Conservation (phyloP, 768 basidiomycete genomes). For the Mycena polygramma region DNA sequence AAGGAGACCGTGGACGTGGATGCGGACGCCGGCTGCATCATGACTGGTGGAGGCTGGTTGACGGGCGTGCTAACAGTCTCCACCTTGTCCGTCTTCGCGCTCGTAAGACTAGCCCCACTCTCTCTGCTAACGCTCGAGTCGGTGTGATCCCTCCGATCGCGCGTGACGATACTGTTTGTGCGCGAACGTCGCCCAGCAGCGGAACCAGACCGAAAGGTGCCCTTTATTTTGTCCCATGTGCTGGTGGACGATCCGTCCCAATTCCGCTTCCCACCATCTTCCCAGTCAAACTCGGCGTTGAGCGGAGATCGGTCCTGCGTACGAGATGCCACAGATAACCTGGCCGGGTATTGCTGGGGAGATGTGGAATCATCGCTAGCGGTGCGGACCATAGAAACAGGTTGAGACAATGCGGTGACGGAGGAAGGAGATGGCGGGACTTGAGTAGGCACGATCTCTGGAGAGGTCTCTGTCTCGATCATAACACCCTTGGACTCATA, state of each 20-base stretch:
- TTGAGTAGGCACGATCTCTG: constrained; percentile 59
- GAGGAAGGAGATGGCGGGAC: constrained; percentile 66
- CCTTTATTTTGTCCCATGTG: constrained; percentile 82
- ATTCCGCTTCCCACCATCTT: constrained; percentile 66
- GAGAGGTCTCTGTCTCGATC: constrained; percentile 73
- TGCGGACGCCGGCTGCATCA: constrained; percentile 77
- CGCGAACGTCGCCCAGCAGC: constrained; percentile 81
- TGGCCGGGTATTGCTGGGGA: constrained; percentile 69
- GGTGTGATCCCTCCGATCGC: constrained; percentile 75
- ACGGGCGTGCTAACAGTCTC: constrained; percentile 56
- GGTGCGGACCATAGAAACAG: constrained; percentile 50
- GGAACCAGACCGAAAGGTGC: constrained; percentile 76
- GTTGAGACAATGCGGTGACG: constrained; percentile 57
- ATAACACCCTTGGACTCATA: constrained; percentile 72
- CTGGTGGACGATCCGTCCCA: constrained; percentile 67
- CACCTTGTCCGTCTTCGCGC: constrained; percentile 69
- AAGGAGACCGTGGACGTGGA: constrained; percentile 81
- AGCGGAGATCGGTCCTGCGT: constrained; percentile 74
- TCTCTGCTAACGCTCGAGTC: constrained; percentile 83
- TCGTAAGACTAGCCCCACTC: constrained; percentile 79
- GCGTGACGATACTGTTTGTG: constrained; percentile 79
- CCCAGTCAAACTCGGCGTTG: constrained; percentile 63
- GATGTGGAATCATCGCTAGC: constrained; percentile 64
- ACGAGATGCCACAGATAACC: constrained; percentile 73
- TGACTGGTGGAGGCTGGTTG: constrained; percentile 48